Percentiles rank a stretch among this genome's conserved stretches.
Evolutionary conservation across 2,329 filamentous ascomycete species (phyloP).

Genomic region (Tolypocladium pustulatum): DNA sequence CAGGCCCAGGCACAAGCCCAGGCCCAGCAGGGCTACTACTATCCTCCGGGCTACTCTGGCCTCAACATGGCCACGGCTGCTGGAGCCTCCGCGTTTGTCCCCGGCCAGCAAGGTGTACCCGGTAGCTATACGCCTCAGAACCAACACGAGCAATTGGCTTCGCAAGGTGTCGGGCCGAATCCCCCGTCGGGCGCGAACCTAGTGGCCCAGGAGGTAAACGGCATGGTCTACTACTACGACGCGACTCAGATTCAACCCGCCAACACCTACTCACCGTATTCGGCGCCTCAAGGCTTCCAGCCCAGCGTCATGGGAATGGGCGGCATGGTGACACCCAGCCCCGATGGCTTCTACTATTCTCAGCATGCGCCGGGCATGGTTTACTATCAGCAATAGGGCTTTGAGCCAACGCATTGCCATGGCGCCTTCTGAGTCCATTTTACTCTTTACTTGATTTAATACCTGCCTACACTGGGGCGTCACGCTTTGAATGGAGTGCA

Average conservation of each 20-base stretch:
- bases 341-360: conserved; percentile 61
- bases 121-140: conserved; percentile 30
- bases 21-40: conserved; percentile 56
- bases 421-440: conserved; percentile 11
- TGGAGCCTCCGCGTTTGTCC: conserved; percentile 46
- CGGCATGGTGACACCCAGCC: conserved; percentile 65
- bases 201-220: conserved; percentile 81
- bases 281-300: conserved; percentile 41
- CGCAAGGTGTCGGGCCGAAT: conserved; percentile 18
- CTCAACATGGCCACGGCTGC: conserved; percentile 40
- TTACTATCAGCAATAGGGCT: conserved; percentile 49
- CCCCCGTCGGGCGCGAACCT: conserved; percentile 29
- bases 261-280: conserved; percentile 35
- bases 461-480: conserved; percentile 9
- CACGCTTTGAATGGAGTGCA: background rate
- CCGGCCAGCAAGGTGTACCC: conserved; percentile 36
- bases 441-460: conserved; percentile 21
- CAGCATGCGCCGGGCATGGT: conserved; percentile 44
- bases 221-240: conserved; percentile 94
- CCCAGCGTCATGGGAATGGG: conserved; percentile 58
- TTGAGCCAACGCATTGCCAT: conserved; percentile 11
- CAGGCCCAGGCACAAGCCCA: conserved; percentile 9
- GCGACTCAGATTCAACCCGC: conserved; percentile 57
- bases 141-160: conserved; percentile 25
- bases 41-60: conserved; percentile 41